Conservation (phyloP, 169 alveolate genomes). For the Ichthyophthirius multifiliis region DNA sequence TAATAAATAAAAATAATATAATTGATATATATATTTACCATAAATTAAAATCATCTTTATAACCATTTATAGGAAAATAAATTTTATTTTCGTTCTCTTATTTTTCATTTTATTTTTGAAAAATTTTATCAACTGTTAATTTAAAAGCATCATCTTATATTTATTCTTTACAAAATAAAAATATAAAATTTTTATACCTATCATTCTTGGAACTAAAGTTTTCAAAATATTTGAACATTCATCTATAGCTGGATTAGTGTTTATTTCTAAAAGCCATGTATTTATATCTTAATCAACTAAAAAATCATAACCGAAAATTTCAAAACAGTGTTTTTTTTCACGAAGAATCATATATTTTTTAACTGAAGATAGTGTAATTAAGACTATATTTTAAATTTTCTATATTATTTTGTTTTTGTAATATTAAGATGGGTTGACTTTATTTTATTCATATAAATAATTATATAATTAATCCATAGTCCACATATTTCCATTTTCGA, state of each 20-base stretch:
- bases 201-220: conserved; percentile 69
- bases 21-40: background rate
- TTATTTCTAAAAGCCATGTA: conserved; percentile 73
- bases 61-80: background rate
- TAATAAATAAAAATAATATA: too few relatives aligned
- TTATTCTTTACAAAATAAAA: too few relatives aligned
- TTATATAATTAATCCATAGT: conserved; percentile 58
- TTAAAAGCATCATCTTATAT: conserved; percentile 51
- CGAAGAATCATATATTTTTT: conserved; percentile 27
- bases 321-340: conserved; percentile 50
- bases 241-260: conserved; percentile 73
- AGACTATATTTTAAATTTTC: conserved; percentile 37
- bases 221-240: conserved; percentile 64
- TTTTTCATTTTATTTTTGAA: background rate
- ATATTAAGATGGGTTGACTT: too few relatives aligned
- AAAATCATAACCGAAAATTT: conserved; percentile 80
- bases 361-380: conserved; percentile 24
- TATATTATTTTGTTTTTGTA: conserved; percentile 26
- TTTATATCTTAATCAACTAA: conserved; percentile 63
- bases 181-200: conserved; percentile 10
- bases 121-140: conserved; percentile 45
- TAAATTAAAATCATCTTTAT: background rate
- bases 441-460: too few relatives aligned
- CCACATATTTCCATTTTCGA: conserved; percentile 78
- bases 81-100: background rate